Base-by-base conservation (phyloP, 371 early-diverging fungal species). In the Phascolomyces articulosus region DNA sequence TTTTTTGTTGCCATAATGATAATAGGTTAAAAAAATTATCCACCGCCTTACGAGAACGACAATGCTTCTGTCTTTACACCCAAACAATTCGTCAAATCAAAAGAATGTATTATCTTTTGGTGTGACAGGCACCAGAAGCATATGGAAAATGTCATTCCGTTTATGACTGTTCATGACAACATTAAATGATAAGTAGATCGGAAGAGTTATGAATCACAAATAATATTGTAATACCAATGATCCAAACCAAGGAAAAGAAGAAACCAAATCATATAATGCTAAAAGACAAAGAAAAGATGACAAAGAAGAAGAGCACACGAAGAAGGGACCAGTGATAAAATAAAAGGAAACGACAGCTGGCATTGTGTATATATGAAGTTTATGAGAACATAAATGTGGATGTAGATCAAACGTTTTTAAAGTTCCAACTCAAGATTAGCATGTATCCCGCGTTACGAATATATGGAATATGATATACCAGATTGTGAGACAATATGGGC, bases 401-500 rank as follows among this genome's bases (percentile, higher is more conserved):
- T n/a, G 98, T 98, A 4, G 98, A 98, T 71, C 77, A 83, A 47
- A 85, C 91, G 0, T 98, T 98, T 75, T 74, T 98, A 63, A 80
- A 88, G 64, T 98, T 97, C 82, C 97, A 98, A 74, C 87, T 90
- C 67, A 86, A 90, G 40, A 79, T 96, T n/a, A 85, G 86, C 15
- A 62, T 80, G 15, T 85, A 90, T 59, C 95, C 97, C 0, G 91
- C 90, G 98, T 24, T 93, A 93, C 64, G 89, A 88, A 26, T 86
- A 93, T 29, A 78, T 87, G 20, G 89, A 93, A 40, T 88, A 90
- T 62, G 82, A 87, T 55, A 79, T 79, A 64, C 83, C 80, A 20
- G 73, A 67, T 24, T 73, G 82, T 9, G 83, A 87, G 53, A 95
- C 96, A 8, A 79, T 98, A 54, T 94, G 88, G 84, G 96, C 93